phyloP scores from a whole-genome alignment of 1,284 basidiomycete genomes.

The Anthracocystis panici-leucophaei region DNA sequence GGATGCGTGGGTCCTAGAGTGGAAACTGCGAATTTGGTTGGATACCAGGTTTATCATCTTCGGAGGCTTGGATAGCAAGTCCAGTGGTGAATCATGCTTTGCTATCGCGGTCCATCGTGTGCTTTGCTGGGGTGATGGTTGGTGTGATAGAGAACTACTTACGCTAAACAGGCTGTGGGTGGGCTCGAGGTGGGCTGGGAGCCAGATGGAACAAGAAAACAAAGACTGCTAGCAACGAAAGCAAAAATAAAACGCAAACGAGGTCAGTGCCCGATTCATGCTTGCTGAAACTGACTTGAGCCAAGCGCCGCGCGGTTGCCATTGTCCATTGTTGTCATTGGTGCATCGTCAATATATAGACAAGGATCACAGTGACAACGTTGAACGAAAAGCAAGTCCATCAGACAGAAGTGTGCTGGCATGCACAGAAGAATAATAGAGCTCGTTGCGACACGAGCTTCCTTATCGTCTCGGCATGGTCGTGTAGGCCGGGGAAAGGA shows the following conservation, averaged over 20 bases:
- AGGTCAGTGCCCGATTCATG: slow-evolving; percentile 15
- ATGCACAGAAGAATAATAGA: slow-evolving; percentile 65
- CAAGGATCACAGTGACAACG: slow-evolving; percentile 10
- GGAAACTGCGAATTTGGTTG: slow-evolving; percentile 71
- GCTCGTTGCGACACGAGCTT: slow-evolving; percentile 66
- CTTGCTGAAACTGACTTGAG: not conserved
- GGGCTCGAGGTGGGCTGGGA: slow-evolving; percentile 4
- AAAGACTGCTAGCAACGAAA: slow-evolving; percentile 16
- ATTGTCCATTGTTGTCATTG: slow-evolving; percentile 2
- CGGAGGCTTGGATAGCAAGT: slow-evolving; percentile 39
- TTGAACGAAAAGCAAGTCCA: slow-evolving; percentile 25
- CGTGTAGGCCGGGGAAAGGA: slow-evolving; percentile 70
- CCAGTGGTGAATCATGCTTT: not conserved
- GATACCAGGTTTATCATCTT: slow-evolving; percentile 70
- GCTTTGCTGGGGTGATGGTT: not conserved
- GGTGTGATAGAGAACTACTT: slow-evolving; percentile 16
- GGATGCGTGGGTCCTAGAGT: slow-evolving; percentile 68
- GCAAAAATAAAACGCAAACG: not conserved
- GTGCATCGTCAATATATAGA: not conserved
- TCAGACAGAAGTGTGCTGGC: slow-evolving; percentile 69
- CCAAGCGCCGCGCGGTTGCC: not conserved
- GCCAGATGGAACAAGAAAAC: slow-evolving; percentile 1
- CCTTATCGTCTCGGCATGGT: slow-evolving; percentile 70
- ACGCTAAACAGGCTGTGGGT: slow-evolving; percentile 19
- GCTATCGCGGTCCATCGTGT: slow-evolving; percentile 2